Percentiles rank a stretch among this genome's conserved stretches.
Evolutionary conservation across 31 red algal species (phyloP).

Genomic region (Porphyra umbilicalis): DNA sequence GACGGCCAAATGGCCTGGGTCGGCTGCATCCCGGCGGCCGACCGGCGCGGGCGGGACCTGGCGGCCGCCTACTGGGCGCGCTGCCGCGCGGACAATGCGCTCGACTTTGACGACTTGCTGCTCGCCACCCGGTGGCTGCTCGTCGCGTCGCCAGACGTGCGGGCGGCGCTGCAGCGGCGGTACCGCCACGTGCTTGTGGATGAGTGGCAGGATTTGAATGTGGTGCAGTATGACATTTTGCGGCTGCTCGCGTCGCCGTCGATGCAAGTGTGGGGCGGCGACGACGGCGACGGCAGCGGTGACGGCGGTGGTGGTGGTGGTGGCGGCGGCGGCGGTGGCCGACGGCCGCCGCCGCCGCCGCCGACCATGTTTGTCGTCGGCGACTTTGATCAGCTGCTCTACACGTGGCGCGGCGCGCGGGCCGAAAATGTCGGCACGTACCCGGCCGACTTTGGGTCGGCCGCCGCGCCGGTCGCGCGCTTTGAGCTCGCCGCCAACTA

Average conservation of each 20-base stretch:
- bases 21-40: not conserved
- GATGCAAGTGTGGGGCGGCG: slow-evolving; percentile 6
- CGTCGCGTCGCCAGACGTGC: slow-evolving; percentile 11
- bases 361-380: not conserved
- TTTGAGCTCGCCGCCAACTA: slow-evolving; percentile 41
- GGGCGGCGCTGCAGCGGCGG: slow-evolving; percentile 8
- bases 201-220: slow-evolving; percentile 85
- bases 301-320: not conserved
- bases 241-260: slow-evolving; percentile 42
- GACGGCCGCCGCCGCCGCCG: not conserved
- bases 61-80: not conserved
- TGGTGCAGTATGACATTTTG: slow-evolving; percentile 67
- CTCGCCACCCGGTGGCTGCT: slow-evolving; percentile 35
- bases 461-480: not conserved
- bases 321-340: not conserved
- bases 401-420: slow-evolving; percentile 78
- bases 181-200: slow-evolving; percentile 83
- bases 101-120: slow-evolving; percentile 92
- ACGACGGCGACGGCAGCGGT: not conserved
- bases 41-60: not conserved
- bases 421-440: slow-evolving; percentile 31
- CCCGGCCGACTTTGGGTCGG: slow-evolving; percentile 18
- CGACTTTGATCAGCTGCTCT: slow-evolving; percentile 70
- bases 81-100: slow-evolving; percentile 11
- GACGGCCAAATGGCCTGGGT: not conserved